A percentile compares a stretch with the other conserved stretches of the same genome.
These are phyloP conservation scores for Hypoxylon sp. DNA, from an alignment of 2,329 filamentous ascomycete genomes.

Conservation along the genomic window DNA sequence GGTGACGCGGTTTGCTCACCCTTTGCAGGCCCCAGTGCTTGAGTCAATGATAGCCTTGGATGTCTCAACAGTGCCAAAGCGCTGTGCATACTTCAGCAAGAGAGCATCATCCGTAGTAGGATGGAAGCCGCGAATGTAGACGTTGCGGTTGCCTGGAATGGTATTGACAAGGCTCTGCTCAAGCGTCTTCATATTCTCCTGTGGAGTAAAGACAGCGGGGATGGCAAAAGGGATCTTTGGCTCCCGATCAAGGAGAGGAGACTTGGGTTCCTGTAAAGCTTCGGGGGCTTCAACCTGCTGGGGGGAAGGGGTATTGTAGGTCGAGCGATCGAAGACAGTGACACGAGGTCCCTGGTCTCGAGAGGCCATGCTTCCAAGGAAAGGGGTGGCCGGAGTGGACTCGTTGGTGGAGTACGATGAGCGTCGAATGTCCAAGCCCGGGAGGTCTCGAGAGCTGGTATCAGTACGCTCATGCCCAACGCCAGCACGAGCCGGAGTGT, in stretches of 20 bases:
- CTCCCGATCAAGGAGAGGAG: conserved; percentile 77
- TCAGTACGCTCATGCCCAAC: conserved; percentile 63
- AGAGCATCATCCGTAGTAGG: conserved; percentile 96
- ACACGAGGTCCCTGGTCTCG: conserved; percentile 73
- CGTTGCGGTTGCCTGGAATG: conserved; percentile 92
- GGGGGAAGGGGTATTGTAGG: conserved; percentile 77
- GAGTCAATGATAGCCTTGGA: conserved; percentile 99
- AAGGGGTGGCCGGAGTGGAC: conserved; percentile 76
- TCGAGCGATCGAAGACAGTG: conserved; percentile 72
- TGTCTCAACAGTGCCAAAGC: conserved; percentile 94
- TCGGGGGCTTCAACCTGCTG: conserved; percentile 67
- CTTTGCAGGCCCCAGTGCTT: conserved; percentile 93
- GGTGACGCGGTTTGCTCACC: conserved; percentile 69
- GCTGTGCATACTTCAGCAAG: conserved; percentile 83
- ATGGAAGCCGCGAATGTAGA: conserved; percentile 96
- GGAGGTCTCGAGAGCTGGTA: conserved; percentile 67
- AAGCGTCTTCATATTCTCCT: conserved; percentile 88
- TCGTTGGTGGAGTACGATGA: conserved; percentile 78
- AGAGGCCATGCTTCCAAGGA: conserved; percentile 71
- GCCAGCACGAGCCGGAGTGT: conserved; percentile 66
- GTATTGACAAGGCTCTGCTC: conserved; percentile 96
- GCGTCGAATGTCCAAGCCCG: conserved; percentile 74
- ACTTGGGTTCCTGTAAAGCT: conserved; percentile 59
- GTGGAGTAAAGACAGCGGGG: conserved; percentile 87
- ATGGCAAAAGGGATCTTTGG: conserved; percentile 90